phyloP scores from a whole-genome alignment of 495 filamentous ascomycete species.

The Eremomyces bilateralis region DNA sequence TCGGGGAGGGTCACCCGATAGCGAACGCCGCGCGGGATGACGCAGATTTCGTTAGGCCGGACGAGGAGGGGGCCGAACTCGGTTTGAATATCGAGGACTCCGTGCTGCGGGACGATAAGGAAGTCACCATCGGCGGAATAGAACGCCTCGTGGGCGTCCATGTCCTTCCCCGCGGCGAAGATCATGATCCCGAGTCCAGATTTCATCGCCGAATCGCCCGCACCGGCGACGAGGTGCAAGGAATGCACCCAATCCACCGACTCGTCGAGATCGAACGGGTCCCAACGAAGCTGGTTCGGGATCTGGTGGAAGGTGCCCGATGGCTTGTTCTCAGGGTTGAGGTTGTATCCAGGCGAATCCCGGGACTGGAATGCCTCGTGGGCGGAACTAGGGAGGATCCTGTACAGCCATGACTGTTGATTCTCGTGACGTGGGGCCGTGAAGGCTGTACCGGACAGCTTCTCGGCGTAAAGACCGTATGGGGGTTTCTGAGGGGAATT shows the following conservation, averaged over 20 bases:
- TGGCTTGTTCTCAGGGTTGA: conserved; percentile 23
- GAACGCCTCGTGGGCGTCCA: conserved; percentile 5
- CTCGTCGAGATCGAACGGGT: conserved; percentile 62
- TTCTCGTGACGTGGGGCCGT: conserved; percentile 80
- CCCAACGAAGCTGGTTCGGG: conserved; percentile 82
- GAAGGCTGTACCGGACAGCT: conserved; percentile 84
- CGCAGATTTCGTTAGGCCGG: conserved; percentile 9
- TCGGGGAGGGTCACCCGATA: conserved; percentile 7
- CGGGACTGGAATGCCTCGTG: conserved; percentile 49
- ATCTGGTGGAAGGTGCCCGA: conserved; percentile 35
- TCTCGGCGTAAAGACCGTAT: conserved; percentile 73
- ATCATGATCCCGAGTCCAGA: conserved; percentile 22
- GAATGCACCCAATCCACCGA: conserved; percentile 60
- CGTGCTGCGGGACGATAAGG: conserved; percentile 10
- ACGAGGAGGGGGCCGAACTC: conserved; percentile 10
- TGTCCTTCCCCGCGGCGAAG: conserved; percentile 2
- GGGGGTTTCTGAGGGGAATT: conserved; percentile 81
- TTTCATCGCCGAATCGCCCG: conserved; percentile 65
- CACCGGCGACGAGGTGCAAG: conserved; percentile 55
- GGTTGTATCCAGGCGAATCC: conserved; percentile 32
- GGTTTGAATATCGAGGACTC: conserved; percentile 9
- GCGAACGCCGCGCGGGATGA: conserved; percentile 11
- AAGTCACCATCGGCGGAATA: conserved; percentile 12
- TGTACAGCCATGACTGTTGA: conserved; percentile 85
- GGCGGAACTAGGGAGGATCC: conserved; percentile 64